phyloP scores from a whole-genome alignment of 306 rosid genomes.

The Vigna radiata region DNA sequence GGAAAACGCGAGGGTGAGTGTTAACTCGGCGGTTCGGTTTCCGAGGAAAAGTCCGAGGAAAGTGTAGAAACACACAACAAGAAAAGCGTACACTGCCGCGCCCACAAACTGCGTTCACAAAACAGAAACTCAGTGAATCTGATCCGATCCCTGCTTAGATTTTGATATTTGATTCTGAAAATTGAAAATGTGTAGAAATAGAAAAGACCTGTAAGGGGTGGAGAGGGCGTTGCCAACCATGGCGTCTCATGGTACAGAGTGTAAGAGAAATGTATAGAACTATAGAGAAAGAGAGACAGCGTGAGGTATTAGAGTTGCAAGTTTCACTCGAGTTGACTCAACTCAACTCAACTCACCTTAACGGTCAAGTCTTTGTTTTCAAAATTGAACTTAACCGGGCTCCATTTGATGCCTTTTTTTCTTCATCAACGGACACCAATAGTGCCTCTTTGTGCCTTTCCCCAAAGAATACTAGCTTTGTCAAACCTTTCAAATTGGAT shows the following conservation, averaged over 20 bases:
- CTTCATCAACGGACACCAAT: conserved; percentile 42
- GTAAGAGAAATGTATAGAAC: not conserved
- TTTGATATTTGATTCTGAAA: not conserved
- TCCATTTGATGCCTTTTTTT: conserved; percentile 16
- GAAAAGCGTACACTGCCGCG: conserved; percentile 66
- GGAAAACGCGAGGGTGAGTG: conserved; percentile 64
- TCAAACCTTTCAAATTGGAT: too few species aligned
- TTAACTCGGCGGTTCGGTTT: conserved; percentile 65
- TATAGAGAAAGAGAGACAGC: not conserved
- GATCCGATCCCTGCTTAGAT: not conserved
- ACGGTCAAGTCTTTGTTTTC: conserved; percentile 51
- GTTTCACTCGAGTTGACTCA: conserved; percentile 35
- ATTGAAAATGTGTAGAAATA: not conserved
- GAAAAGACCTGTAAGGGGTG: conserved; percentile 81
- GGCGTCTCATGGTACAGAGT: conserved; percentile 68
- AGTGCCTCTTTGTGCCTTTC: not conserved
- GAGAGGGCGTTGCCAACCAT: conserved; percentile 95
- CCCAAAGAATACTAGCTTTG: too few species aligned
- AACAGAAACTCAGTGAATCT: not conserved
- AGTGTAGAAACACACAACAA: conserved; percentile 72
- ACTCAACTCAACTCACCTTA: conserved; percentile 30
- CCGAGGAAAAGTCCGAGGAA: conserved; percentile 89
- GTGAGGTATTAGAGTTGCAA: not conserved
- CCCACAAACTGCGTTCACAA: conserved; percentile 70
- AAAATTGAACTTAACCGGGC: conserved; percentile 52